Evolutionary conservation across 495 filamentous ascomycete genomes (phyloP).

Genomic region (Astrothelium macrocarpum): DNA sequence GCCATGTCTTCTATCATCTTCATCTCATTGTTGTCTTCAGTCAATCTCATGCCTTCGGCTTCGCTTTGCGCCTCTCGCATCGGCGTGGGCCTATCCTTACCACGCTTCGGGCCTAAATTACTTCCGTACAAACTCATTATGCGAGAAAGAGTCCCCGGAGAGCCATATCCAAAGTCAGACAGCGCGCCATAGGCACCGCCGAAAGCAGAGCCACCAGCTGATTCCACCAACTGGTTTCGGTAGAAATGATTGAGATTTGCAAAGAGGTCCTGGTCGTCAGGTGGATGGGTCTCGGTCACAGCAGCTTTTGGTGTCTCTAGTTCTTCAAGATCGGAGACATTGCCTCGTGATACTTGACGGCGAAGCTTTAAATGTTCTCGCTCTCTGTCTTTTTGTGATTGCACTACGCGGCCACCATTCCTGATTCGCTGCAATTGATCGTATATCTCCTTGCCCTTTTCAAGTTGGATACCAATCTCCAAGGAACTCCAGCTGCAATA

Average conservation of each 20-base stretch:
- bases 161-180: constrained; percentile 48
- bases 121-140: constrained; percentile 85
- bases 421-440: constrained; percentile 59
- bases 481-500: constrained; percentile 88
- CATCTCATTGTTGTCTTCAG: constrained; percentile 42
- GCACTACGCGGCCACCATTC: constrained; percentile 38
- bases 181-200: constrained; percentile 39
- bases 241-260: constrained; percentile 33
- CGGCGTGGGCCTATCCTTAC: constrained; percentile 43
- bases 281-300: constrained; percentile 4
- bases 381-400: constrained; percentile 23
- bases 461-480: constrained; percentile 83
- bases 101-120: constrained; percentile 54
- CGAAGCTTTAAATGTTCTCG: constrained; percentile 22
- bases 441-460: constrained; percentile 75
- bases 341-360: background rate
- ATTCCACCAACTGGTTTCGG: constrained; percentile 52
- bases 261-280: constrained; percentile 26
- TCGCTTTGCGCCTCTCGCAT: constrained; percentile 70
- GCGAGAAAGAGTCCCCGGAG: constrained; percentile 68
- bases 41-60: constrained; percentile 57
- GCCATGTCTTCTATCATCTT: constrained; percentile 39
- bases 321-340: background rate
- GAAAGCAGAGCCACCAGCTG: constrained; percentile 10
- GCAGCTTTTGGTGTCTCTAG: background rate